Evolutionary conservation across 306 rosid genomes (phyloP).

Genomic region (Boehmeria nivea): DNA sequence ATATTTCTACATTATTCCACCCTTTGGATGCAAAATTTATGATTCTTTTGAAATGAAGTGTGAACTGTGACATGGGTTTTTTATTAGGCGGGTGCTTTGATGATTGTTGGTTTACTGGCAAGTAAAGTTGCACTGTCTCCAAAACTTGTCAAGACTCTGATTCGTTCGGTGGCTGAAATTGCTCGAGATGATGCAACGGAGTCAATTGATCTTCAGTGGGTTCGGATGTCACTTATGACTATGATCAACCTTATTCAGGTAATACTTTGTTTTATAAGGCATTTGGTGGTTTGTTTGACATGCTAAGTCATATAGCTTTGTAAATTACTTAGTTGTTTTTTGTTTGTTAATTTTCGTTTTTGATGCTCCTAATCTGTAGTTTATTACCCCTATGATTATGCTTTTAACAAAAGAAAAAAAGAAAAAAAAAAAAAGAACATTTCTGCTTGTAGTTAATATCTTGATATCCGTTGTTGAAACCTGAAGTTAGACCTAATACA

Average conservation of each 20-base stretch:
- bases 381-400: neutral
- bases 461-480: no score
- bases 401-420: neutral
- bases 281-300: neutral
- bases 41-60: constrained; percentile 1
- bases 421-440: neutral
- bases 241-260: constrained; percentile 89
- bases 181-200: constrained; percentile 57
- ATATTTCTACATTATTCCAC: no score
- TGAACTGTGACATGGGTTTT: neutral
- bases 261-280: constrained; percentile 5
- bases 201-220: constrained; percentile 59
- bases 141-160: constrained; percentile 63
- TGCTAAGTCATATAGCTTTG: no score
- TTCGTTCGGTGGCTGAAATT: constrained; percentile 62
- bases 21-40: neutral
- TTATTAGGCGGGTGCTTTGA: constrained; percentile 80
- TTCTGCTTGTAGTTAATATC: no score
- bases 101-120: constrained; percentile 78
- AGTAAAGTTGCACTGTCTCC: constrained; percentile 68
- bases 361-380: neutral
- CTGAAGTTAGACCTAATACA: no score
- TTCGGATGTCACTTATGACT: constrained; percentile 72
- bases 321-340: neutral
- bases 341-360: neutral